Base-by-base conservation (phyloP, 2,329 filamentous ascomycete species). In the Botryotinia calthae region DNA sequence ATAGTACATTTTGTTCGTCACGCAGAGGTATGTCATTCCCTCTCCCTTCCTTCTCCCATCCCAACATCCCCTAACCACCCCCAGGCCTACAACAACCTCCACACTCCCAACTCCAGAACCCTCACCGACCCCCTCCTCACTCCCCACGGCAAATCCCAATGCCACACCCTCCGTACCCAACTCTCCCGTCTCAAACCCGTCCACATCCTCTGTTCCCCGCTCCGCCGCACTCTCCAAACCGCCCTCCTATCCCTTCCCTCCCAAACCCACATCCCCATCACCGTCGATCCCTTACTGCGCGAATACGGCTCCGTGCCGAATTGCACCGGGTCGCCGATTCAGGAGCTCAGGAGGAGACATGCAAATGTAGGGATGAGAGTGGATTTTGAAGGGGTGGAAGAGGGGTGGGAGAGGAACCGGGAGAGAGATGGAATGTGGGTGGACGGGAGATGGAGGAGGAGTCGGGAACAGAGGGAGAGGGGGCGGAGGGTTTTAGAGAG, bases 191-290 rank as follows among this genome's bases (percentile, higher is more conserved):
- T 61, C 31, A 12, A 37, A 1, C 58, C 58, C 20, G 20, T 9
- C 0, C 34, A 37, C 58, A 61, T 61, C 18, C 58, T 61, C 31
- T 61, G 58, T 3, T 61, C 58, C 4, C 58, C 58, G 0, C 58
- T 61, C 0, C 58, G 31, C 1, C 58, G 58, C 10, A 61, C 58
- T 0, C 20, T 61, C 0, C 58, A 61, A 16, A 61, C 58, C 6
- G 58, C 31, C 0, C 20, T 61, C 2, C 34, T 37, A 0, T 12
- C 20, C 0, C 34, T 61, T 3, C 14, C 31, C 12, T 18, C 34
- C 22, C 18, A 28, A 9, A 59, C 58, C 16, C 12, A 1, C 6
- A 16, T n/a, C 48, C 34, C 58, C 10, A 37, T 61, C 20, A 25
- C 22, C 20, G 20, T 14, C 7, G 31, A 61, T 0, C 58, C 58